Evolutionary conservation across 1,139 yeast species (phyloP).

Genomic region (Yamadazyma dendronema): DNA sequence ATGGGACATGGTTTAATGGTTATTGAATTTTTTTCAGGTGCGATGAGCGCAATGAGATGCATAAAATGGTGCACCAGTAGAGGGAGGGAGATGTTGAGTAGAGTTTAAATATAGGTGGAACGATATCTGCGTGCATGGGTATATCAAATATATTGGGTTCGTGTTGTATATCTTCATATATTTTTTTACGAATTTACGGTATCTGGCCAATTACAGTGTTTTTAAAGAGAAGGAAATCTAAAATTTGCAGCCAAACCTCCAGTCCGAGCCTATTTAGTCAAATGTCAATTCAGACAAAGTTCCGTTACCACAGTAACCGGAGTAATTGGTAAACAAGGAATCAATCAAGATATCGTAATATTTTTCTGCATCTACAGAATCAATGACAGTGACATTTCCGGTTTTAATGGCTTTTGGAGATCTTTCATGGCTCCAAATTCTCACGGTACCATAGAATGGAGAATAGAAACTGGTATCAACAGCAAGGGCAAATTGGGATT

Average conservation of each 20-base stretch:
- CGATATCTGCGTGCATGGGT: background rate
- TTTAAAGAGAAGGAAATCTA: too few relatives aligned
- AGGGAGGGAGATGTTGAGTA: background rate
- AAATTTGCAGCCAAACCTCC: too few relatives aligned
- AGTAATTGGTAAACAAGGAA: constrained; percentile 30
- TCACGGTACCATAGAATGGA: constrained; percentile 37
- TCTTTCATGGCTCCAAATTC: constrained; percentile 29
- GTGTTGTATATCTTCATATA: too few relatives aligned
- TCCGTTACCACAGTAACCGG: constrained; percentile 26
- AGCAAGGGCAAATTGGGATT: constrained; percentile 26
- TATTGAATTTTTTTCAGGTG: background rate
- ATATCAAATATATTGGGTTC: too few relatives aligned
- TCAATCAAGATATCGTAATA: constrained; percentile 29
- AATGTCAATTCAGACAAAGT: constrained; percentile 5
- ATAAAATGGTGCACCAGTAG: background rate
- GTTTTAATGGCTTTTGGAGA: constrained; percentile 28
- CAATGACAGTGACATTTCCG: constrained; percentile 35
- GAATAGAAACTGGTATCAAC: constrained; percentile 38
- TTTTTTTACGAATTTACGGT: too few relatives aligned
- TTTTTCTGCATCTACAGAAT: constrained; percentile 23
- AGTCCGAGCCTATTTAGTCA: too few relatives aligned
- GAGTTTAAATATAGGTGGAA: background rate
- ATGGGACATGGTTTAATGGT: constrained; percentile 4
- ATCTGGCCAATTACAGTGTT: too few relatives aligned
- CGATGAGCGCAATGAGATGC: background rate